These are phyloP conservation scores for Flaveria ramosissima DNA, from an alignment of 129 eudicot species.

Conservation along the genomic window DNA sequence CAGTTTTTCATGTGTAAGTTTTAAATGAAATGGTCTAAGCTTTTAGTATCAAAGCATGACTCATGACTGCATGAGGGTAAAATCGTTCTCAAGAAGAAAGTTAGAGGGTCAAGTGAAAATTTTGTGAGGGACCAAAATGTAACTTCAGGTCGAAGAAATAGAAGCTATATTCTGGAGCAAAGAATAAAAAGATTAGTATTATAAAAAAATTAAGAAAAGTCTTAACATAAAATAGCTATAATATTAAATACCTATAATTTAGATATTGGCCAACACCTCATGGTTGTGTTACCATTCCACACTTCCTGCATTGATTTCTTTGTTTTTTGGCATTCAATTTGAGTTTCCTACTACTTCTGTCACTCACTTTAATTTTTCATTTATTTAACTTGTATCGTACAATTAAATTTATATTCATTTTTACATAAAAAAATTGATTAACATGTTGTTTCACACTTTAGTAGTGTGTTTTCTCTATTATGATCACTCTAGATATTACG, in stretches of 20 bases:
- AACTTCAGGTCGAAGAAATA: too few relatives aligned
- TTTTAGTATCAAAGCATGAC: too few relatives aligned
- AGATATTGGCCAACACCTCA: constrained; percentile 24
- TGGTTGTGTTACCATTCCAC: constrained; percentile 26
- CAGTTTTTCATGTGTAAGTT: too few relatives aligned
- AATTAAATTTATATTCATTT: neutral
- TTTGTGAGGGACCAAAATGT: too few relatives aligned
- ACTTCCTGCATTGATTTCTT: constrained; percentile 22
- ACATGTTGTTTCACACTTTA: neutral
- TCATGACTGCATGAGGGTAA: too few relatives aligned
- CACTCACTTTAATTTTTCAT: constrained; percentile 2
- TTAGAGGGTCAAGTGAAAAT: too few relatives aligned
- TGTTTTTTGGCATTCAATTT: constrained; percentile 31
- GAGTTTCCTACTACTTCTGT: constrained; percentile 19
- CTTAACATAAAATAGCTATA: neutral
- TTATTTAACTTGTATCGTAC: neutral
- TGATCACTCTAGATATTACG: neutral
- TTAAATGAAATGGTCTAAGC: too few relatives aligned
- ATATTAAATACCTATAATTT: neutral
- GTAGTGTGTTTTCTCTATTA: neutral
- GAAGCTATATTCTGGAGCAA: too few relatives aligned
- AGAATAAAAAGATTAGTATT: too few relatives aligned
- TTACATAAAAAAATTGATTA: neutral
- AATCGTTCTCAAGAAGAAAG: too few relatives aligned
- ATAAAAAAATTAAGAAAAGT: too few relatives aligned